A percentile compares a stretch with the other conserved stretches of the same genome.
These are phyloP conservation scores for Amborella trichopoda DNA, from an alignment of 164 flowering plant genomes.

Conservation along the genomic window DNA sequence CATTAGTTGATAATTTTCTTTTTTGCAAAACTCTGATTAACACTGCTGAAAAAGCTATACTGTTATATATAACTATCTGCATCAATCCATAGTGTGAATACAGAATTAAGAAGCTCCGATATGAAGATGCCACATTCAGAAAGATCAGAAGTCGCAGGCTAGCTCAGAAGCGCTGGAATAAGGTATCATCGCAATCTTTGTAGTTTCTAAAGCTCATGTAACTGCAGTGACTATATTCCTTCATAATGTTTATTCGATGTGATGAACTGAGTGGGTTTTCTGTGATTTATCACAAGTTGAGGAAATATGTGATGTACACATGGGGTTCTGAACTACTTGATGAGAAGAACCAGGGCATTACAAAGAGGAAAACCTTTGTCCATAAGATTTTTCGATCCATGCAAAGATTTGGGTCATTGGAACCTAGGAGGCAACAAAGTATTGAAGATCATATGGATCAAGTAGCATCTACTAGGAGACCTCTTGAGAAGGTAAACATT, in stretches of 20 bases:
- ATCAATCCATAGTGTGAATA: slow-evolving; percentile 51
- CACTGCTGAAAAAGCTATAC: too few relatives aligned
- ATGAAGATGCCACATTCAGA: slow-evolving; percentile 60
- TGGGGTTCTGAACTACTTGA: slow-evolving; percentile 45
- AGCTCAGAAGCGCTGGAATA: slow-evolving; percentile 80
- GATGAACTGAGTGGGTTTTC: slow-evolving; percentile 9
- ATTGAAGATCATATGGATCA: slow-evolving; percentile 23
- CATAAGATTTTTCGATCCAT: slow-evolving; percentile 15
- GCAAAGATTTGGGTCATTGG: slow-evolving; percentile 22
- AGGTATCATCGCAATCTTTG: too few relatives aligned
- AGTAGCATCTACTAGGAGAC: slow-evolving; percentile 14
- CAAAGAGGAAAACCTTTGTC: slow-evolving; percentile 18
- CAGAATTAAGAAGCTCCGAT: slow-evolving; percentile 69
- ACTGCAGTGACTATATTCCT: too few relatives aligned
- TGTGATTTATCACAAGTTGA: slow-evolving; percentile 34
- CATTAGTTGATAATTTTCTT: too few relatives aligned
- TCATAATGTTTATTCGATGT: background rate
- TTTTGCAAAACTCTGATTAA: too few relatives aligned
- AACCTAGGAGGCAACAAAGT: slow-evolving; percentile 16
- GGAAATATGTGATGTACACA: slow-evolving; percentile 84
- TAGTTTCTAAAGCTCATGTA: too few relatives aligned
- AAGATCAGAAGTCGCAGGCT: slow-evolving; percentile 54
- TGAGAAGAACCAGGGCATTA: slow-evolving; percentile 13
- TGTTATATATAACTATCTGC: too few relatives aligned
- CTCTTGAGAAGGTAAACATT: slow-evolving; percentile 28